Base-by-base conservation (phyloP, 106 monocot species). In the Dioscorea zingiberensis region DNA sequence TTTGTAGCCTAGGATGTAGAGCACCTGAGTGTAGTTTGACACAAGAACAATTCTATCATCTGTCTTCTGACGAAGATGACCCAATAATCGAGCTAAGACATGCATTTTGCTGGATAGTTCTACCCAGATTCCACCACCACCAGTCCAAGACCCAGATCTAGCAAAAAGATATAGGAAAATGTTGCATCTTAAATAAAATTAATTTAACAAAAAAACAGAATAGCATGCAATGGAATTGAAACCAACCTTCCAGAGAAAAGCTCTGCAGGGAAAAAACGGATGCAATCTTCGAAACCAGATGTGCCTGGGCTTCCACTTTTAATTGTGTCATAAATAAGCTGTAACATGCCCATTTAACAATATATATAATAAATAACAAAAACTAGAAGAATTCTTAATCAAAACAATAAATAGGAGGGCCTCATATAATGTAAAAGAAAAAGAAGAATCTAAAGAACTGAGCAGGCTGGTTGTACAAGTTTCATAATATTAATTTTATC, bases 21-120 rank as follows among this genome's bases (percentile, higher is more conserved):
- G 15, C n/a, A 98, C 97, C 89, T 98, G 97, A 61, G 97, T 98
- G 62, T 98, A 98, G 60, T 98, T 98, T 81, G 97, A 98, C 55
- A 98, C 97, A 61, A 98, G 88, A 70, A 98, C 97, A 80, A 98
- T 87, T 54, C 97, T 81, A 60, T 98, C 97, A 84, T 98, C 80
- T 30, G 97, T 98, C 77, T 84, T 92, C 66, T 82, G 88, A 30
- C 84, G 85, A 55, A 98, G 88, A 70, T 98, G 92, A 27, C 69
- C 66, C 56, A 98, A 66, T 45, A 98, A 55, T 25, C 89, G 81
- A 62, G 97, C 88, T 77, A 98, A 80, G 49, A 98, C 97, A 73
- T 89, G 92, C 97, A 98, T 92, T 79, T 98, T 98, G 22, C 97
- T 92, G 4, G 97, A 98, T 48, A 92, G 72, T 68, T 98, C 97